Base-by-base conservation (phyloP, 768 basidiomycete species). In the Russula griseocarnosa region DNA sequence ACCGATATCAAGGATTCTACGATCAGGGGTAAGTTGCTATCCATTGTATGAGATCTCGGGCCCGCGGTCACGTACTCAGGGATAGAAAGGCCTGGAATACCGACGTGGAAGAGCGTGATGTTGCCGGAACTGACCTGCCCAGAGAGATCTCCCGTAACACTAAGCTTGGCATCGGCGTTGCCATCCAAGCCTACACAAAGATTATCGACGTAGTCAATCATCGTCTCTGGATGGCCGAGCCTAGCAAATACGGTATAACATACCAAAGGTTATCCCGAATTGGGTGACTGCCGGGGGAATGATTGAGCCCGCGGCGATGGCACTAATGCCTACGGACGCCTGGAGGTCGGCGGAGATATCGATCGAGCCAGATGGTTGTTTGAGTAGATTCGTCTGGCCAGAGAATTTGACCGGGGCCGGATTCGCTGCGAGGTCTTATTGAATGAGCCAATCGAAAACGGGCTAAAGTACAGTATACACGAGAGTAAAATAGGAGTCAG, bases 161-260 rank as follows among this genome's bases (percentile, higher is more conserved):
- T 44, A 1, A 57, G 32, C 16, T 32, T 44, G n/a, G 42, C 55
- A 13, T 57, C 55, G 28, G 46, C 44, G 30, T 30, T 57, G 5
- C 55, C 42, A n/a, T 22, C 42, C 28, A 57, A 20, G 20, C 5
- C 55, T 57, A 46, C 9, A 22, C 20, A 32, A 1, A 32, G n/a
- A 46, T 46, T 7, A 46, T n/a, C 9, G 72, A 72, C n/a, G 76
- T 75, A 8, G 22, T 61, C 34, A 32, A 30, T 14, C 52, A n/a
- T 44, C n/a, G 20, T 44, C n/a, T 44, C 16, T 2, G 11, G 46
- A 20, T 24, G 46, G 13, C 46, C 5, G 1, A 24, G 13, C 24
- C 11, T 40, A 53, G 22, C 10, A 40, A 16, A 40, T n/a, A 32
- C n/a, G 5, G 10, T 22, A 22, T 22, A 5, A 22, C 65, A 30